Evolutionary conservation across 2,329 filamentous ascomycete genomes (phyloP).

Genomic region (Purpureocillium takamizusanense): DNA sequence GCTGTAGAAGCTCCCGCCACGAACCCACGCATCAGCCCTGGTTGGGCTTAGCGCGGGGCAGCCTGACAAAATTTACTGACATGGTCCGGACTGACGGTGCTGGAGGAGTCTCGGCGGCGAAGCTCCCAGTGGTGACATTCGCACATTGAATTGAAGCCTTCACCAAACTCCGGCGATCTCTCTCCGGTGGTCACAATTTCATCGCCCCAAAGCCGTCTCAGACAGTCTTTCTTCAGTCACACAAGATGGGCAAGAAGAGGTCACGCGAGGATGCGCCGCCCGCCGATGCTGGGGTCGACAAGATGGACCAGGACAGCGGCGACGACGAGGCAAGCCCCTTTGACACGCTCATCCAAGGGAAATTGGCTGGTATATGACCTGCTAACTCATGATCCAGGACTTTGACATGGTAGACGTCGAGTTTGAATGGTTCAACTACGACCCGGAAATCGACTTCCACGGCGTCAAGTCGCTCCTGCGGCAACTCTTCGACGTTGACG

Average conservation of each 20-base stretch:
- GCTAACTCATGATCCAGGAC: conserved; percentile 44
- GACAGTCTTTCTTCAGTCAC: not conserved
- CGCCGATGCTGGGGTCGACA: conserved; percentile 32
- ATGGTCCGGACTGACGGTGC: too few relatives aligned
- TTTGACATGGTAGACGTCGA: conserved; percentile 90
- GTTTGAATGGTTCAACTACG: conserved; percentile 98
- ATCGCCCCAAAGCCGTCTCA: too few relatives aligned
- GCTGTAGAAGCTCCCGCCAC: too few relatives aligned
- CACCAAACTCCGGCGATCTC: too few relatives aligned
- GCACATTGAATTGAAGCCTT: not conserved
- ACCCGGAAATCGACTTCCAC: conserved; percentile 84
- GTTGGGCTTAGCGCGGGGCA: conserved; percentile 33
- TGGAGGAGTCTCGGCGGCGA: not conserved
- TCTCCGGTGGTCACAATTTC: too few relatives aligned
- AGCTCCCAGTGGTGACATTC: not conserved
- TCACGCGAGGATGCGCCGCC: conserved; percentile 34
- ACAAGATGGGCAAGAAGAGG: conserved; percentile 40
- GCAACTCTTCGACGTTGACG: conserved; percentile 86
- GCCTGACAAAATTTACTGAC: conserved; percentile 22
- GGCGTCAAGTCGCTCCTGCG: conserved; percentile 83
- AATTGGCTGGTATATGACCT: conserved; percentile 3
- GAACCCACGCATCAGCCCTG: conserved; percentile 17
- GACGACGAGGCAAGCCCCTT: conserved; percentile 39
- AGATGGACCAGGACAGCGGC: conserved; percentile 42
- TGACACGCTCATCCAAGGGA: not conserved